Base-by-base conservation (phyloP, 305 asterid genomes). In the Fraxinus platypoda region DNA sequence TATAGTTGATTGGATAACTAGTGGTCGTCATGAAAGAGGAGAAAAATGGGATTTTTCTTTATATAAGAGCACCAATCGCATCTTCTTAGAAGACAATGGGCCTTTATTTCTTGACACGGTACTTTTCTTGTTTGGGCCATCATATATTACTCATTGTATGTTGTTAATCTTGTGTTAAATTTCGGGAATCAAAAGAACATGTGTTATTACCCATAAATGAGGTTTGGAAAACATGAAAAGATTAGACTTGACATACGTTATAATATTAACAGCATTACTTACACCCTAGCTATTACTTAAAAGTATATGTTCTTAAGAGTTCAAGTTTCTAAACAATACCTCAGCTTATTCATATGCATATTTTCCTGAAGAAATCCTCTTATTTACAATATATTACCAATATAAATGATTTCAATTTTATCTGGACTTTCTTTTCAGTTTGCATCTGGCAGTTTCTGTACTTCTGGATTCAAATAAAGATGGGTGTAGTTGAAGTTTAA, bases 1-100 rank as follows among this genome's bases (percentile, higher is more conserved):
- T 52, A 64, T 96, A 34, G 98, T 96, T 72, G 99, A 96, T 86
- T 94, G 98, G 99, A 91, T 96, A 83, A 96, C 98, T 8, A 94
- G 99, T 76, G 99, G 99, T 59, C 99, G 98, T 28, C 94, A 90
- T 84, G 94, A 93, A 83, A 90, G 90, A 46, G 98, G 99, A 75
- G 99, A 94, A 59, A 94, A 88, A 87, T 96, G 98, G 99, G 97
- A 87, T 3, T 94, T 96, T 85, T 87, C 92, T 52, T 88, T 84
- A 64, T 96, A 92, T 83, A 91, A 90, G 92, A 96, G 97, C 91
- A 89, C 91, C 73, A 96, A 96, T 84, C 90, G 88, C 86, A 90
- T 94, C 66, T 84, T 93, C 59, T 75, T 87, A 31, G 83, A 90
- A 81, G 93, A 74, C 71, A 82, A 84, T 17, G 90, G 91, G 71